Conservation (phyloP, 169 alveolate species). For the Cryptosporidium bovis region DNA sequence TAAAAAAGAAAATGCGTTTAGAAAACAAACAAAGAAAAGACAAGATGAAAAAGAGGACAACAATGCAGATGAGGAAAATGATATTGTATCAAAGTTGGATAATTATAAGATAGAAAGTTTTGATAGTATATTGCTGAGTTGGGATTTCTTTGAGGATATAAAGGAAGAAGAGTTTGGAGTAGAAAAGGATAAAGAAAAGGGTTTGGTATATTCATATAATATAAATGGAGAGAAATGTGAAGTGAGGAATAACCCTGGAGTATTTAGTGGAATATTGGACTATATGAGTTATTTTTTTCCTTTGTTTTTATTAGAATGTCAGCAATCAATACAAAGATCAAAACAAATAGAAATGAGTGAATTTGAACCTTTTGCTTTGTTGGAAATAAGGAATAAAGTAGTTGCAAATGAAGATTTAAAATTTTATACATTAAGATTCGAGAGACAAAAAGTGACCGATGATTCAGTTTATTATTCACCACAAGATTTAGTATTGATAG, state of each 20-base stretch:
- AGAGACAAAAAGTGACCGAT: background rate
- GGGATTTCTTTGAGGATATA: constrained; percentile 70
- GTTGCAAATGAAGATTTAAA: constrained; percentile 10
- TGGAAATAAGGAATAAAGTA: constrained; percentile 6
- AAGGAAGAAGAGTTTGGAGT: constrained; percentile 29
- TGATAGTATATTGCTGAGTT: constrained; percentile 46
- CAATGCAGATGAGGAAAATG: too few relatives aligned
- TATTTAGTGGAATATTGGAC: constrained; percentile 26
- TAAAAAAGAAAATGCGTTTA: too few relatives aligned
- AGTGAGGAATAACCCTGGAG: constrained; percentile 29
- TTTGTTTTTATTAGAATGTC: constrained; percentile 59
- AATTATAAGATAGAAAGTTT: constrained; percentile 26
- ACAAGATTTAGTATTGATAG: constrained; percentile 43
- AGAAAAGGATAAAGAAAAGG: constrained; percentile 3
- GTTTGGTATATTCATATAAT: constrained; percentile 11
- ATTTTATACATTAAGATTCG: constrained; percentile 9
- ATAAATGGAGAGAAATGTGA: constrained; percentile 29
- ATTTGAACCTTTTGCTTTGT: constrained; percentile 31
- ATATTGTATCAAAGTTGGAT: background rate
- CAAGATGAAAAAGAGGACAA: too few relatives aligned
- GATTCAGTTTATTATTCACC: constrained; percentile 39
- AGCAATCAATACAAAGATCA: constrained; percentile 70
- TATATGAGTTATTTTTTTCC: constrained; percentile 59
- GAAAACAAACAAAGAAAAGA: too few relatives aligned
- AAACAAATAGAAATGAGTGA: constrained; percentile 63